Evolutionary conservation across 805 yeast genomes (phyloP).

Genomic region (Lachancea kluyveri): DNA sequence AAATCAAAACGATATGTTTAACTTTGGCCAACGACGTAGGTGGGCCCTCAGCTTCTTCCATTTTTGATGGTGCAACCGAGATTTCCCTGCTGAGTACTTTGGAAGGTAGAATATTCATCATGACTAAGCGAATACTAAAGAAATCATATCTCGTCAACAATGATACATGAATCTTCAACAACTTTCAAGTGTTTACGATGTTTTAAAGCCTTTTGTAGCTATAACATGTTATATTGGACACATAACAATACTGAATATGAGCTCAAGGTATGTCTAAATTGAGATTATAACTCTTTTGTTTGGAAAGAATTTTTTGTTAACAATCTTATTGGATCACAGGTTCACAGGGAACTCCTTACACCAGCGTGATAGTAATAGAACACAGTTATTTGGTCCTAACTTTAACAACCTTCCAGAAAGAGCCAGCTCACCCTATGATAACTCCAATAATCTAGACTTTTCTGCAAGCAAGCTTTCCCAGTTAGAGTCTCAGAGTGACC

Average conservation of each 20-base stretch:
- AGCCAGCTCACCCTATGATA: slow-evolving; percentile 38
- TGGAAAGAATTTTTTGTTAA: too few relatives aligned
- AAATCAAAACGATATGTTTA: slow-evolving; percentile 70
- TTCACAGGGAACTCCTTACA: slow-evolving; percentile 15
- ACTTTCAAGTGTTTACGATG: too few relatives aligned
- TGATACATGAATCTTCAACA: too few relatives aligned
- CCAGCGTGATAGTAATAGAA: slow-evolving; percentile 27
- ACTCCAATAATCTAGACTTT: slow-evolving; percentile 33
- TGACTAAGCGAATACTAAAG: neutral
- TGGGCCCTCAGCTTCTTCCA: slow-evolving; percentile 10
- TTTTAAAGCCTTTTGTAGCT: too few relatives aligned
- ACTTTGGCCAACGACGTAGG: slow-evolving; percentile 42
- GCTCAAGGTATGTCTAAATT: too few relatives aligned
- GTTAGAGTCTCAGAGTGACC: slow-evolving; percentile 62
- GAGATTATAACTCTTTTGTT: too few relatives aligned
- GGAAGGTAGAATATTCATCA: slow-evolving; percentile 1
- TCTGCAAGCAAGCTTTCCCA: slow-evolving; percentile 50
- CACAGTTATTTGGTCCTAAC: slow-evolving; percentile 26
- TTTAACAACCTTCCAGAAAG: slow-evolving; percentile 4
- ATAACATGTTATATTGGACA: too few relatives aligned
- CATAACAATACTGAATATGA: too few relatives aligned
- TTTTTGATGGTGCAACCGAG: neutral
- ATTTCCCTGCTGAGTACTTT: neutral
- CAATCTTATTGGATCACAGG: too few relatives aligned
- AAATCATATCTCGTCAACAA: too few relatives aligned